A percentile compares a stretch with the other conserved stretches of the same genome.
phyloP scores from a whole-genome alignment of 495 filamentous ascomycete species.

The Lasiosphaeris hirsuta region DNA sequence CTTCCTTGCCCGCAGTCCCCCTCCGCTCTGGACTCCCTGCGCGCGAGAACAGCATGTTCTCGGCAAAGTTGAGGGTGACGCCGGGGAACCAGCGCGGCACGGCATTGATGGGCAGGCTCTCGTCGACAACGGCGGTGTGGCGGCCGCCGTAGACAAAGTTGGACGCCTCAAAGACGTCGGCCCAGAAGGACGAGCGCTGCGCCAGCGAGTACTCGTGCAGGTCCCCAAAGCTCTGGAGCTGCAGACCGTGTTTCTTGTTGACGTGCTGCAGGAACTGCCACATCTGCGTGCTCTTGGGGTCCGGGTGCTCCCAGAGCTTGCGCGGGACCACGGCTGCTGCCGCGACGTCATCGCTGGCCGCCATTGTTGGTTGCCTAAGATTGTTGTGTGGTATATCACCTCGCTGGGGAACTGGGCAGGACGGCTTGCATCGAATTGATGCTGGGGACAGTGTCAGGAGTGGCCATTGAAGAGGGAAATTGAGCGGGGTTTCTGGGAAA shows the following conservation, averaged over 20 bases:
- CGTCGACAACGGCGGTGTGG: slow-evolving; percentile 61
- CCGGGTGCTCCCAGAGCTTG: slow-evolving; percentile 55
- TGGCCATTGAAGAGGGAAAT: not conserved
- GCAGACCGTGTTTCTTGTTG: slow-evolving; percentile 41
- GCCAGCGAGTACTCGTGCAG: slow-evolving; percentile 62
- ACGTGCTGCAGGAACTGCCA: slow-evolving; percentile 48
- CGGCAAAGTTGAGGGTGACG: slow-evolving; percentile 59
- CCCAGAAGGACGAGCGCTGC: slow-evolving; percentile 63
- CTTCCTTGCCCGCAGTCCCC: slow-evolving; percentile 59
- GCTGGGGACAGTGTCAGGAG: no score
- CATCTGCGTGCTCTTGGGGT: slow-evolving; percentile 51
- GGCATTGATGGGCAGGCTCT: slow-evolving; percentile 61
- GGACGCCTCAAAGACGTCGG: slow-evolving; percentile 55
- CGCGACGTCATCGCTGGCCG: not conserved
- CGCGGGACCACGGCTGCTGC: slow-evolving; percentile 31
- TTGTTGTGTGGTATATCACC: not conserved
- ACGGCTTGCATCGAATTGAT: no score
- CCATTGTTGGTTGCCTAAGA: not conserved
- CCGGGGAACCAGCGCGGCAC: slow-evolving; percentile 69
- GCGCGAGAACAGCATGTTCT: slow-evolving; percentile 58
- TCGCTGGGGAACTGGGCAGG: not conserved
- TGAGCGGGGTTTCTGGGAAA: not conserved
- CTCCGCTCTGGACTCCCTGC: slow-evolving; percentile 26
- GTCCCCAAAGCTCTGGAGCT: slow-evolving; percentile 58
- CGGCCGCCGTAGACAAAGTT: slow-evolving; percentile 60